These are phyloP conservation scores for Leccinellum albellum DNA, from an alignment of 768 basidiomycete species.

Conservation along the genomic window DNA sequence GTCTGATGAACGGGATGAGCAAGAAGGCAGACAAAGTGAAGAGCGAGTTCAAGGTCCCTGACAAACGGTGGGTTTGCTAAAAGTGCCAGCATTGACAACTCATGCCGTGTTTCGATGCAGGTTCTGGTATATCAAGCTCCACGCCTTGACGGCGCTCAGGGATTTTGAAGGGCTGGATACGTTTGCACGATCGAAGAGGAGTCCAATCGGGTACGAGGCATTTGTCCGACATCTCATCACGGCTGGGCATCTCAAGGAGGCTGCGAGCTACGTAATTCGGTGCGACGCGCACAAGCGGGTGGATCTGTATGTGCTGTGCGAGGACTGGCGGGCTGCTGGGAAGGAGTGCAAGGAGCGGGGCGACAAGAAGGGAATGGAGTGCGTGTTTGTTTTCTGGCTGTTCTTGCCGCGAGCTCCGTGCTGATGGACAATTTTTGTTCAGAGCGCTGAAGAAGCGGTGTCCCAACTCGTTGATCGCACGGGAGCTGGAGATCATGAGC, in stretches of 20 bases:
- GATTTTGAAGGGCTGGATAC: constrained; percentile 86
- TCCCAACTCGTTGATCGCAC: constrained; percentile 75
- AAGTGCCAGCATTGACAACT: not conserved
- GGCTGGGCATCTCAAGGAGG: constrained; percentile 73
- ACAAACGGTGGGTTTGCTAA: constrained; percentile 68
- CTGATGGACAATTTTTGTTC: not conserved
- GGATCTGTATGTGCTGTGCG: constrained; percentile 86
- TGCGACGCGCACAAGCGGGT: constrained; percentile 82
- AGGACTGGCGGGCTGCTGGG: constrained; percentile 86
- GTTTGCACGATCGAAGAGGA: constrained; percentile 83
- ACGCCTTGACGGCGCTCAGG: constrained; percentile 69
- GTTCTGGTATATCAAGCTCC: constrained; percentile 91
- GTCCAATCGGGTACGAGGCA: constrained; percentile 93
- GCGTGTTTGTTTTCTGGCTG: constrained; percentile 32
- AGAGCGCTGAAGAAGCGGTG: constrained; percentile 72
- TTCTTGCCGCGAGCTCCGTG: not conserved
- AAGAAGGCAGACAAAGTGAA: constrained; percentile 90
- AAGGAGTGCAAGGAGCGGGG: constrained; percentile 86
- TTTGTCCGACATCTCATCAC: constrained; percentile 79
- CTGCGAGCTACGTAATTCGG: constrained; percentile 68
- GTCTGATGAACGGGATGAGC: constrained; percentile 71
- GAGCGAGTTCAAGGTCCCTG: constrained; percentile 88
- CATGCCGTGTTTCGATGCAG: constrained; percentile 35
- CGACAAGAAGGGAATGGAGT: constrained; percentile 85
- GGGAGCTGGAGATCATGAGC: constrained; percentile 70